These are phyloP conservation scores for Diaporthe citri DNA, from an alignment of 2,329 filamentous ascomycete species.

Conservation along the genomic window DNA sequence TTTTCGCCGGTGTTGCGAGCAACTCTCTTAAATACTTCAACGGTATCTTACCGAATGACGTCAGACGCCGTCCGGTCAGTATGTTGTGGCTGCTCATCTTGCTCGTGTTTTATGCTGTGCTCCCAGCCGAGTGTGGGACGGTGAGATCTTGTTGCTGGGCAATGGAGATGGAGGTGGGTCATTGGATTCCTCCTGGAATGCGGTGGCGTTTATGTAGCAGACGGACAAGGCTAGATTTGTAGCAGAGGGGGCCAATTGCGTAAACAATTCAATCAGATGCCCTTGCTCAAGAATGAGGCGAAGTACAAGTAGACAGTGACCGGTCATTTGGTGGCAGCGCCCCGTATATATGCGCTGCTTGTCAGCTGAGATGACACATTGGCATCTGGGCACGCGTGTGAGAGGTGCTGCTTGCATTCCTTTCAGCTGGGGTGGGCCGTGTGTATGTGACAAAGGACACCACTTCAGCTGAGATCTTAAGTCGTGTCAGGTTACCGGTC, in stretches of 20 bases:
- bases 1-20: background rate
- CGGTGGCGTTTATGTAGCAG: background rate
- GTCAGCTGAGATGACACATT: background rate
- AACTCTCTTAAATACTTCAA: background rate
- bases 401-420: background rate
- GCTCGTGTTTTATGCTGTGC: background rate
- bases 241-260: background rate
- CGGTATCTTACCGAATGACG: background rate
- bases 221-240: background rate
- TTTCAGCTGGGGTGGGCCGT: background rate
- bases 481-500: background rate
- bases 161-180: background rate
- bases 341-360: background rate
- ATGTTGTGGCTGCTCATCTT: background rate
- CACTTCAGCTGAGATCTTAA: background rate
- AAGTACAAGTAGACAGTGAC: background rate
- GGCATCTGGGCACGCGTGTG: background rate
- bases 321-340: background rate
- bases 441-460: no score
- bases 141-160: background rate
- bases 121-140: background rate
- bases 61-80: background rate
- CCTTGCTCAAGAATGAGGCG: background rate
- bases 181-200: background rate
- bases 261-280: background rate